Base-by-base conservation (phyloP, 2,329 filamentous ascomycete species). In the Fusarium armeniacum region DNA sequence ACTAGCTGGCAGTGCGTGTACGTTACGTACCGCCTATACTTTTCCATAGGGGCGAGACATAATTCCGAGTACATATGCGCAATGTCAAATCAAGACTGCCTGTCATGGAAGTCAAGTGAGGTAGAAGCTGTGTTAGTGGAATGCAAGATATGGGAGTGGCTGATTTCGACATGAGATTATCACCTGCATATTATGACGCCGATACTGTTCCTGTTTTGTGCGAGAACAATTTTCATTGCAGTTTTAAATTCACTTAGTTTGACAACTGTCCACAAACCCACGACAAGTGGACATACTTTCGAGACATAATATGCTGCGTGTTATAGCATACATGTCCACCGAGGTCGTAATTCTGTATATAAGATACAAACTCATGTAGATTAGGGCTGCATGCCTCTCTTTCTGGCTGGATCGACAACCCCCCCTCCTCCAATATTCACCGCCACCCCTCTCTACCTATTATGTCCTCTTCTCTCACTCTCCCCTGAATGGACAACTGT, bases 351-450 rank as follows among this genome's bases (percentile, higher is more conserved):
- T 43, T 28, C 33, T 47, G 41, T 62, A 50, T 44, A 44, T 38
- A 51, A 38, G 28, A 43, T 36, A 58, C 46, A 62, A 49, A 43
- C 63, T 63, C 58, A 49, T 41, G 44, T 63, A 67, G 63, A 67
- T 63, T 64, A 58, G 40, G 65, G 64, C 58, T 68, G 64, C 64
- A 68, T 64, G 33, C 53, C 58, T 67, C 63, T 59, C 58, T 54
- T 63, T 67, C 38, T 47, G 58, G 63, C 65, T 59, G 51, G 64
- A 68, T 68, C 58, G 58, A 68, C 58, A 54, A 56, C 62, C 41
- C 35, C 56, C 49, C 51, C 40, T 40, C 56, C 49, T 46, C 35
- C 54, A 50, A 53, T 46, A 60, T 59, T 64, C 67, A 64, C 58
- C 67, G 62, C 67, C 65, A 55, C 65, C 36, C 24, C 24, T 40